Evolutionary conservation across 129 eudicot species (phyloP).

Genomic region (Lactuca saligna): DNA sequence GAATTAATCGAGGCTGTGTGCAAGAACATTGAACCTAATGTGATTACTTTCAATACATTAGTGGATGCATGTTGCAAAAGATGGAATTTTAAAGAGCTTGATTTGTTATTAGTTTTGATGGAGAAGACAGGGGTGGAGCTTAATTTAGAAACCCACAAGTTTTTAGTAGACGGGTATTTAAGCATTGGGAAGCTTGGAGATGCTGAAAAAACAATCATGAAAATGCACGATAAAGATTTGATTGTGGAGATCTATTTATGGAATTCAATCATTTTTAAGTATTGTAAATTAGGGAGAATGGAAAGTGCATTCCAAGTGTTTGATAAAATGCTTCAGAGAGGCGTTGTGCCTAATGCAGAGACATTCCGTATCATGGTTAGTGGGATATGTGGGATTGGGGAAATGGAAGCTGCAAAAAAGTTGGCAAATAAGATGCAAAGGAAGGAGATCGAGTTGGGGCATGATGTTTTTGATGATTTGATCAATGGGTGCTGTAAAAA

Average conservation of each 20-base stretch:
- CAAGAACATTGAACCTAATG: constrained; percentile 38
- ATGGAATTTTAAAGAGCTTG: constrained; percentile 53
- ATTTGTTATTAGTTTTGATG: constrained; percentile 42
- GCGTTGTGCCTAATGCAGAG: constrained; percentile 35
- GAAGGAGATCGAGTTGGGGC: constrained; percentile 40
- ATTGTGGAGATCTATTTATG: constrained; percentile 38
- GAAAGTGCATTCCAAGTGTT: constrained; percentile 37
- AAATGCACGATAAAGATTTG: constrained; percentile 50
- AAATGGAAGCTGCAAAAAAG: constrained; percentile 39
- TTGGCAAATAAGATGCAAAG: constrained; percentile 35
- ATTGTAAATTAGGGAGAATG: constrained; percentile 37
- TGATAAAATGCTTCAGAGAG: constrained; percentile 34
- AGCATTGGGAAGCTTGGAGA: constrained; percentile 45
- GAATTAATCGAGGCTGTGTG: constrained; percentile 43
- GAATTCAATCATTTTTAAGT: constrained; percentile 39
- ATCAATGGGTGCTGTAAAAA: constrained; percentile 34
- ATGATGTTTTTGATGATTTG: constrained; percentile 31
- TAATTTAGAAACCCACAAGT: constrained; percentile 33
- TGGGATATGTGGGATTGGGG: constrained; percentile 52
- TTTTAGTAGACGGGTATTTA: constrained; percentile 48
- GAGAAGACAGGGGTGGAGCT: constrained; percentile 38
- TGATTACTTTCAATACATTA: constrained; percentile 48
- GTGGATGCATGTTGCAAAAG: constrained; percentile 48
- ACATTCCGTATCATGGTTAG: constrained; percentile 35
- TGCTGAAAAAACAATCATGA: constrained; percentile 41